Evolutionary conservation across 179 eudicot species (phyloP).

Genomic region (Corrigiola litoralis): DNA sequence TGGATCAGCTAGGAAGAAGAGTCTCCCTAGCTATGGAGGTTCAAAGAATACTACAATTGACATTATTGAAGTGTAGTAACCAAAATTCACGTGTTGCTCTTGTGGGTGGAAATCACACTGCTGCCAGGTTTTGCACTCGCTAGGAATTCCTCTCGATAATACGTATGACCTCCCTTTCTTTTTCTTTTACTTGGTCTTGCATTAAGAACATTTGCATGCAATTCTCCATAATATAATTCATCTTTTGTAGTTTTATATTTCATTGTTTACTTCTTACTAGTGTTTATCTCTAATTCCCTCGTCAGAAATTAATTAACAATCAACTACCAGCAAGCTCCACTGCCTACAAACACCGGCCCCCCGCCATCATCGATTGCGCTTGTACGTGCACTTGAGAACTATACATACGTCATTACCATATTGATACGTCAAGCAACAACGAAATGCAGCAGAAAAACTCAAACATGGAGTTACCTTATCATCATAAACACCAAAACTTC

Average conservation of each 20-base stretch:
- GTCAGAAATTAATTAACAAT: conserved; percentile 11
- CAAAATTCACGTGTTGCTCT: conserved; percentile 41
- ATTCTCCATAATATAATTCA: neutral
- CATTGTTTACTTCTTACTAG: neutral
- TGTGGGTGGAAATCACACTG: conserved; percentile 81
- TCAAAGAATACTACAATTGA: conserved; percentile 40
- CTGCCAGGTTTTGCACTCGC: conserved; percentile 71
- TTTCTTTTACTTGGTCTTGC: neutral
- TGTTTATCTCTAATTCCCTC: neutral
- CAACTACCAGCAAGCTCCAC: neutral
- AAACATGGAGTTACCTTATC: conserved; percentile 30
- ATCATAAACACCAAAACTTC: conserved; percentile 13
- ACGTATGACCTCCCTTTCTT: no score
- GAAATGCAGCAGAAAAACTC: conserved; percentile 16
- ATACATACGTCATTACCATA: neutral
- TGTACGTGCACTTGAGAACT: neutral
- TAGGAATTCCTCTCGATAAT: conserved; percentile 19
- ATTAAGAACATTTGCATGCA: neutral
- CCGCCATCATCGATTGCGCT: conserved; percentile 9
- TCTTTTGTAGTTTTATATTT: no score
- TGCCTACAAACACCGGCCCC: neutral
- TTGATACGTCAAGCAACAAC: neutral
- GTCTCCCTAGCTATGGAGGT: conserved; percentile 37
- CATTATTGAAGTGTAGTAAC: conserved; percentile 37
- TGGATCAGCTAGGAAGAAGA: conserved; percentile 16